These are phyloP conservation scores for Colletotrichum sp. DNA, from an alignment of 2,329 filamentous ascomycete genomes.

Conservation along the genomic window DNA sequence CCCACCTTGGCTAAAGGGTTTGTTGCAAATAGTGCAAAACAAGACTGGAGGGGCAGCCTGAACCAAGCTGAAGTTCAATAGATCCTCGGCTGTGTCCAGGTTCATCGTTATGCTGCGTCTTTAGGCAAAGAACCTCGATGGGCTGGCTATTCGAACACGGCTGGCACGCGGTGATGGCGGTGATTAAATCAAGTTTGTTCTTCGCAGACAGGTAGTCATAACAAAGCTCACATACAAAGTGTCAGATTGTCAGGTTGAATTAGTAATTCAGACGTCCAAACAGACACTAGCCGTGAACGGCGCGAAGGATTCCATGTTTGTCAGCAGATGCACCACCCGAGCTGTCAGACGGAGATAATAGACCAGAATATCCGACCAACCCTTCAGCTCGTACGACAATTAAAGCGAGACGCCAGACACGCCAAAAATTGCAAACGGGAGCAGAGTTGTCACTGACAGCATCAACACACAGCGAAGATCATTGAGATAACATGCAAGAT, in stretches of 20 bases:
- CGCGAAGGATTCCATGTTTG: neutral
- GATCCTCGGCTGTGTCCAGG: neutral
- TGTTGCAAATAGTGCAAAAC: constrained; percentile 11
- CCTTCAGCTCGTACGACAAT: neutral
- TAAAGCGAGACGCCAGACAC: neutral
- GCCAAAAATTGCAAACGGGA: neutral
- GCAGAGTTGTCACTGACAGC: neutral
- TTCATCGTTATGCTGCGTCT: neutral
- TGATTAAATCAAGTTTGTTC: neutral
- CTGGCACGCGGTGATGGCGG: neutral
- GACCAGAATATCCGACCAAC: neutral
- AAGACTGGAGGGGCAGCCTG: neutral
- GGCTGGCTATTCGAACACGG: neutral
- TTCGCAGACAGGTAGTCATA: neutral
- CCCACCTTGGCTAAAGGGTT: constrained; percentile 10
- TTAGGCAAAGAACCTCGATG: neutral
- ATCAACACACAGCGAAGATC: neutral
- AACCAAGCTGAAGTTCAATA: neutral
- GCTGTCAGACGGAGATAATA: neutral
- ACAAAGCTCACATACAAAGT: no score
- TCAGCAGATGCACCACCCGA: neutral
- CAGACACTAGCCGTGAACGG: neutral
- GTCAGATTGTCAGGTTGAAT: neutral
- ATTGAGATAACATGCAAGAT: neutral
- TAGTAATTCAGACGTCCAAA: neutral